Conservation (phyloP, 129 eudicot genomes). For the Flaveria bidentis region DNA sequence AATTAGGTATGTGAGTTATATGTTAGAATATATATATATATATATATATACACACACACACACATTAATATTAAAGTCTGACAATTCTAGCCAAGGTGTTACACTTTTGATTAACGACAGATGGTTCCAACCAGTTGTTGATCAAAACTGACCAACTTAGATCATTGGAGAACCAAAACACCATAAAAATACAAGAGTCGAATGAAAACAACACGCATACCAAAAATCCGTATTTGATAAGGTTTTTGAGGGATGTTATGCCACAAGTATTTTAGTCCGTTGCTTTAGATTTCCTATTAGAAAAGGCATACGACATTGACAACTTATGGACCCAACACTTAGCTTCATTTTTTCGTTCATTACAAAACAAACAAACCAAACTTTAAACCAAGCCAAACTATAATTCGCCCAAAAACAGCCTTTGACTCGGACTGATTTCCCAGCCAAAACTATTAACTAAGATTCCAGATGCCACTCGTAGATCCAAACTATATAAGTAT, state of each 20-base stretch:
- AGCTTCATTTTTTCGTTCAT: conserved; percentile 42
- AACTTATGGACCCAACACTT: conserved; percentile 31
- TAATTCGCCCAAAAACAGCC: neutral
- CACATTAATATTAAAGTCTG: too few species aligned
- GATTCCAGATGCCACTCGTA: too few species aligned
- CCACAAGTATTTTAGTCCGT: conserved; percentile 38
- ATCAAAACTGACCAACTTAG: neutral
- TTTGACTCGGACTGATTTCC: neutral
- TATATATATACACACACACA: too few species aligned
- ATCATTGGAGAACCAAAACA: neutral
- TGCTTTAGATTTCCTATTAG: conserved; percentile 37
- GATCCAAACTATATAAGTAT: neutral
- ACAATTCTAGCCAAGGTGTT: neutral
- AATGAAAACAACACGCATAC: neutral
- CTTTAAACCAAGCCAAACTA: too few species aligned
- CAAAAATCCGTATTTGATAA: conserved; percentile 22
- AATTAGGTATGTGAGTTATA: too few species aligned
- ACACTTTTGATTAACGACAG: neutral
- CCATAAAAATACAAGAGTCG: neutral
- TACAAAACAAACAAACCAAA: neutral
- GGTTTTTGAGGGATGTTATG: conserved; percentile 18
- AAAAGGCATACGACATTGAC: conserved; percentile 27
- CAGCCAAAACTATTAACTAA: too few species aligned
- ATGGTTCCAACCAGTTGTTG: neutral
- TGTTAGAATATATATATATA: too few species aligned